phyloP scores from a whole-genome alignment of 805 yeast species.

The Candida loeiensis region DNA sequence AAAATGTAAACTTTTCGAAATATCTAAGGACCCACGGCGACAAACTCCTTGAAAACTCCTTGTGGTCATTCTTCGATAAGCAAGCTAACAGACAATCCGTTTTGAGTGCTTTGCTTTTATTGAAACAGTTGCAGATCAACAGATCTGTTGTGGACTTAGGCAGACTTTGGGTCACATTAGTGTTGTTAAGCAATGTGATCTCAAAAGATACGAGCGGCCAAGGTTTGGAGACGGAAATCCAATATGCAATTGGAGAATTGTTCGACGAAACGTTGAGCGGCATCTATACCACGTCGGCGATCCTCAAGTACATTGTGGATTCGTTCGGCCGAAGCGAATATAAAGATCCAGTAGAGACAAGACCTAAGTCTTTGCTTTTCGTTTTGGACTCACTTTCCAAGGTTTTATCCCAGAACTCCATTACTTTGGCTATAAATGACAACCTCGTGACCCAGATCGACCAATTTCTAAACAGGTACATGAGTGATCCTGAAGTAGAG shows the following conservation, averaged over 20 bases:
- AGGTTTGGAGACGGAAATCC: conserved; percentile 16
- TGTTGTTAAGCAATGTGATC: conserved; percentile 16
- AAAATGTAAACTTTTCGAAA: conserved; percentile 11
- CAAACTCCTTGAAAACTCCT: conserved; percentile 13
- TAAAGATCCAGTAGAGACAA: neutral
- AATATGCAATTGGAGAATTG: conserved; percentile 26
- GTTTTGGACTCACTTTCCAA: conserved; percentile 25
- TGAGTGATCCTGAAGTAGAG: conserved; percentile 31
- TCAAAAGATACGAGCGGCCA: conserved; percentile 3
- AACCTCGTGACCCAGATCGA: conserved; percentile 25
- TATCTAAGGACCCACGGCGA: conserved; percentile 18
- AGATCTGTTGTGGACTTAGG: conserved; percentile 17
- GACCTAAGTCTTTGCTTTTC: conserved; percentile 15
- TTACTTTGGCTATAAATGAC: conserved; percentile 18
- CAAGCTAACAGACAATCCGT: conserved; percentile 11
- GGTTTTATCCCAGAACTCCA: conserved; percentile 19
- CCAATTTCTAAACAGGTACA: conserved; percentile 20
- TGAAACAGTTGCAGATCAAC: conserved; percentile 36
- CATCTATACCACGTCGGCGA: conserved; percentile 19
- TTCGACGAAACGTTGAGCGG: conserved; percentile 31
- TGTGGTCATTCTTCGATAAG: conserved; percentile 15
- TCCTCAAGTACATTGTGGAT: conserved; percentile 15
- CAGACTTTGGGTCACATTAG: conserved; percentile 24
- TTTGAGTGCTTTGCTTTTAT: conserved; percentile 31
- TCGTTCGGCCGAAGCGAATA: conserved; percentile 11